A percentile compares a stretch with the other conserved stretches of the same genome.
Evolutionary conservation across 192 early-diverging fungal species (phyloP).

Genomic region (Dispira simplex): DNA sequence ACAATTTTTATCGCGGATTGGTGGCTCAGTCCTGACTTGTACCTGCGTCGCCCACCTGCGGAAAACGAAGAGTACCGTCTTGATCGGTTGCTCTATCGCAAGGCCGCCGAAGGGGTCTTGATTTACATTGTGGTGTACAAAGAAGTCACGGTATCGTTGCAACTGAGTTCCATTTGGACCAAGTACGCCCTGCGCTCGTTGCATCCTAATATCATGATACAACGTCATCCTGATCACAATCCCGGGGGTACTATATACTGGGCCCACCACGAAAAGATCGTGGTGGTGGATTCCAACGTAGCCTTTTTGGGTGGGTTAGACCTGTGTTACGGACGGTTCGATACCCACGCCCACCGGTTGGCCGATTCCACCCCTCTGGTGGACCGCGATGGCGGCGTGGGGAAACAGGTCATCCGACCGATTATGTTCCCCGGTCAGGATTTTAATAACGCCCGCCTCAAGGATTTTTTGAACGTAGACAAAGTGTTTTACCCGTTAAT

Average conservation of each 20-base stretch:
- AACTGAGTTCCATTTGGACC: constrained; percentile 55
- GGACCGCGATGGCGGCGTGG: background rate
- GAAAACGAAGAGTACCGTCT: constrained; percentile 63
- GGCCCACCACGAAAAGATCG: constrained; percentile 78
- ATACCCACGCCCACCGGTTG: constrained; percentile 62
- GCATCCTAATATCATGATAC: constrained; percentile 67
- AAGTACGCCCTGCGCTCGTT: constrained; percentile 49
- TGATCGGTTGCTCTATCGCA: constrained; percentile 60
- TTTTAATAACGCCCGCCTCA: constrained; percentile 72
- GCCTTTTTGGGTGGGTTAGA: constrained; percentile 81
- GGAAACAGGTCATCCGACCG: constrained; percentile 9
- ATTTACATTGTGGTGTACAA: constrained; percentile 79
- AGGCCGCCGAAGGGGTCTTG: constrained; percentile 67
- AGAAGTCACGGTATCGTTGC: constrained; percentile 56
- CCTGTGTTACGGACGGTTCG: constrained; percentile 75
- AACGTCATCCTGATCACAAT: constrained; percentile 66
- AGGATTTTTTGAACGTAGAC: constrained; percentile 51
- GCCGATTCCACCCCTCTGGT: constrained; percentile 42
- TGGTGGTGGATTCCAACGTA: constrained; percentile 57
- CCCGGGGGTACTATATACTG: constrained; percentile 62
- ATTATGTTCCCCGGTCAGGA: constrained; percentile 54
- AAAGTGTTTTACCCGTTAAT: constrained; percentile 31
- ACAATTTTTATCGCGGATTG: constrained; percentile 65
- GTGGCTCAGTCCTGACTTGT: constrained; percentile 85
- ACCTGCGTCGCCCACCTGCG: constrained; percentile 54